Percentiles rank a stretch among this genome's conserved stretches.
phyloP scores from a whole-genome alignment of 768 basidiomycete species.

The Suillus cothurnatus region DNA sequence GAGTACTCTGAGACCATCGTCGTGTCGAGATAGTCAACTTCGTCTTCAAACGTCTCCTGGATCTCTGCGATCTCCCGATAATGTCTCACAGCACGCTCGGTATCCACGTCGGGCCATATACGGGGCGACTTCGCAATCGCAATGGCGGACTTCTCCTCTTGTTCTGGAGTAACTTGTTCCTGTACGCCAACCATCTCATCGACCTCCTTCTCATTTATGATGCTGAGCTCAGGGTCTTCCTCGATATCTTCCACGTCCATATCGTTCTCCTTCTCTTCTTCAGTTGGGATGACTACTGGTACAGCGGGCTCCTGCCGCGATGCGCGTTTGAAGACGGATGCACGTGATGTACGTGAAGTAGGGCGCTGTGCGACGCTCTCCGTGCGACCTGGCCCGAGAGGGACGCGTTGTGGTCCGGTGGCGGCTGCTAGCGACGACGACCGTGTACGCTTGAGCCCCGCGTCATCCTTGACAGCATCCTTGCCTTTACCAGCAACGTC shows the following conservation, averaged over 20 bases:
- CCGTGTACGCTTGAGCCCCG: conserved; percentile 58
- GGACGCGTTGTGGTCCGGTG: conserved; percentile 67
- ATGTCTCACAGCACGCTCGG: conserved; percentile 59
- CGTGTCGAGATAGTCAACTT: conserved; percentile 70
- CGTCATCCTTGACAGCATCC: conserved; percentile 62
- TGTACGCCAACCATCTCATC: conserved; percentile 63
- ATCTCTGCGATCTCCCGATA: conserved; percentile 67
- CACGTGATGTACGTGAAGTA: conserved; percentile 30
- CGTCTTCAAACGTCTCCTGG: conserved; percentile 63
- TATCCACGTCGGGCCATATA: conserved; percentile 76
- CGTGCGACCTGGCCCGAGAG: conserved; percentile 60
- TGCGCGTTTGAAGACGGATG: conserved; percentile 43
- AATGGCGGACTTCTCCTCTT: conserved; percentile 32
- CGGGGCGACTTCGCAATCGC: conserved; percentile 45
- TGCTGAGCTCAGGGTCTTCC: conserved; percentile 43
- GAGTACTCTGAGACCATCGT: conserved; percentile 99
- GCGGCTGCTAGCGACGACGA: conserved; percentile 67
- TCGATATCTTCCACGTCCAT: conserved; percentile 57
- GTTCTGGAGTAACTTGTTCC: conserved; percentile 42
- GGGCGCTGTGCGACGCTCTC: conserved; percentile 44
- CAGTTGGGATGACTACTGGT: conserved; percentile 45
- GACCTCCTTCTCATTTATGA: conserved; percentile 57
- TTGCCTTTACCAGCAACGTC: conserved; percentile 59
- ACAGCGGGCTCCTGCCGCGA: conserved; percentile 43
- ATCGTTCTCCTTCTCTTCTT: conserved; percentile 51